phyloP scores from a whole-genome alignment of 495 filamentous ascomycete genomes.

The Jackrogersella multiformis region DNA sequence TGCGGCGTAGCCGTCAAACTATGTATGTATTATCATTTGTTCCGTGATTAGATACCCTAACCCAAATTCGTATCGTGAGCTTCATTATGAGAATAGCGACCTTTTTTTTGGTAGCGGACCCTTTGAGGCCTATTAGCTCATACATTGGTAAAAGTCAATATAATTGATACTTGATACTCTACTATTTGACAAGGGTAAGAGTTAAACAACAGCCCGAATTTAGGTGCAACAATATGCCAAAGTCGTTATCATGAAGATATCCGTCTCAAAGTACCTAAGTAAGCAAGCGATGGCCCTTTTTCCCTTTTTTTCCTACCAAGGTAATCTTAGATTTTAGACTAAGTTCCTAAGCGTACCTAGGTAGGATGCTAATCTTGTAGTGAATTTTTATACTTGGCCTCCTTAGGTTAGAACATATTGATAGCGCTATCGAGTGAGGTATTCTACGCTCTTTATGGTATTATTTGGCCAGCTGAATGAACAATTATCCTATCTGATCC shows the following conservation, averaged over 20 bases:
- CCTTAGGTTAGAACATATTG: not conserved
- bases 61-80: not conserved
- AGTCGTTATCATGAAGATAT: constrained; percentile 15
- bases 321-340: constrained; percentile 6
- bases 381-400: constrained; percentile 12
- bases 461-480: not conserved
- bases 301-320: not conserved
- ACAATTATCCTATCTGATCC: too few species aligned
- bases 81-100: not conserved
- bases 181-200: too few species aligned
- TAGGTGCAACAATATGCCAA: not conserved
- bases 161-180: not conserved
- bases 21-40: not conserved
- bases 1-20: not conserved
- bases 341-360: constrained; percentile 9
- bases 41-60: not conserved
- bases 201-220: not conserved
- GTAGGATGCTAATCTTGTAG: constrained; percentile 20
- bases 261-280: constrained; percentile 6
- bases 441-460: not conserved
- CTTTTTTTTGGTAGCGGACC: not conserved
- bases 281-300: too few species aligned
- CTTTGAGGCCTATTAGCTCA: not conserved
- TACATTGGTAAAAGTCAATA: not conserved
- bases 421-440: not conserved